These are phyloP conservation scores for Tuber indicum DNA, from an alignment of 495 filamentous ascomycete species.

Conservation along the genomic window DNA sequence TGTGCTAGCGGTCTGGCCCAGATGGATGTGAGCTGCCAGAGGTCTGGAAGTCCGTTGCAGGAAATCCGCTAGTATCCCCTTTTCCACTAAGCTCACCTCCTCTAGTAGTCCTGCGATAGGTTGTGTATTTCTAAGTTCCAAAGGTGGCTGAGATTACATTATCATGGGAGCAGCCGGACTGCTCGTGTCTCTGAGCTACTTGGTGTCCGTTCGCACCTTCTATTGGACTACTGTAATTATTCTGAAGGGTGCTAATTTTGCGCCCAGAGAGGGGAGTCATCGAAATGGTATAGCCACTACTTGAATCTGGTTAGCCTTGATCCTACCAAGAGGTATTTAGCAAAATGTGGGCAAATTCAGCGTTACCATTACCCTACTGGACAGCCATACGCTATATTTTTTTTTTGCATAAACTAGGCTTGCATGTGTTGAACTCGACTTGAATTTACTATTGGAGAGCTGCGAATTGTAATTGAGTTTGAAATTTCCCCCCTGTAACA, in stretches of 20 bases:
- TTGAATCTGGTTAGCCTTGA: neutral
- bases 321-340: neutral
- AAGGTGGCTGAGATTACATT: too few relatives aligned
- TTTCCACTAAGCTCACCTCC: too few relatives aligned
- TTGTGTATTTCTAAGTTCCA: too few relatives aligned
- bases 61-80: too few relatives aligned
- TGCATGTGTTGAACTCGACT: neutral
- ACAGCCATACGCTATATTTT: neutral
- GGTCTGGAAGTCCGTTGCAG: too few relatives aligned
- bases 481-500: neutral
- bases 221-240: neutral
- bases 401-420: neutral
- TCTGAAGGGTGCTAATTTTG: neutral
- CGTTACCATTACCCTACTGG: neutral
- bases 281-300: accelerated
- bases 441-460: neutral
- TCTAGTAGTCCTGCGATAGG: too few relatives aligned
- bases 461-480: neutral
- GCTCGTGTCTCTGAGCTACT: neutral
- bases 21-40: too few relatives aligned
- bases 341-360: neutral
- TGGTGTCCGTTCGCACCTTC: neutral
- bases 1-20: too few relatives aligned
- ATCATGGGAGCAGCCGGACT: too few relatives aligned
- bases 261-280: neutral